These are phyloP conservation scores for Xanthoconium stramineum DNA, from an alignment of 768 basidiomycete species.

Conservation along the genomic window DNA sequence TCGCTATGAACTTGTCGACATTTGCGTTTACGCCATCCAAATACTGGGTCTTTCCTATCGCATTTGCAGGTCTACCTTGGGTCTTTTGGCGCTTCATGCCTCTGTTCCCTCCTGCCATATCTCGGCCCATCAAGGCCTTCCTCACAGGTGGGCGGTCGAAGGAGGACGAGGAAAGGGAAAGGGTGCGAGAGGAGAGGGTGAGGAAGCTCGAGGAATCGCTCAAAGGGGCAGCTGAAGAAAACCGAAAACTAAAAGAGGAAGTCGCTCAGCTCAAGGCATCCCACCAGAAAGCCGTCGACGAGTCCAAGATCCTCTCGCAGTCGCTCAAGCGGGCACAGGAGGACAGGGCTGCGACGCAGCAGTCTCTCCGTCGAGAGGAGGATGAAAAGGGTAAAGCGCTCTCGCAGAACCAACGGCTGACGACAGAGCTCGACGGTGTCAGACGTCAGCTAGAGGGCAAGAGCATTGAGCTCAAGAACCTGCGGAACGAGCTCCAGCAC, in stretches of 20 bases:
- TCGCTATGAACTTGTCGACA: conserved; percentile 30
- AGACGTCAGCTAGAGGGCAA: conserved; percentile 24
- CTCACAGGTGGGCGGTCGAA: conserved; percentile 6
- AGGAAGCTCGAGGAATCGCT: conserved; percentile 17
- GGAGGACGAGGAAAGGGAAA: conserved; percentile 22
- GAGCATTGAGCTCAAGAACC: conserved; percentile 24
- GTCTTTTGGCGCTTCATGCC: conserved; percentile 20
- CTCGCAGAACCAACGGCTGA: conserved; percentile 13
- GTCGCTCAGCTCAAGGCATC: conserved; percentile 6
- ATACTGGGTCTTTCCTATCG: conserved; percentile 27
- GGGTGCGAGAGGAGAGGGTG: conserved; percentile 8
- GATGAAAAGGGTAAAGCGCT: conserved; percentile 17
- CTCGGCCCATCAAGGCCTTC: neutral
- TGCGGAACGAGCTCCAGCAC: conserved; percentile 27
- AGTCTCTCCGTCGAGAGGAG: conserved; percentile 20
- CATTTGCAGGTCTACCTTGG: conserved; percentile 27
- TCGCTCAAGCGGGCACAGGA: conserved; percentile 20
- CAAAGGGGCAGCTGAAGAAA: conserved; percentile 11
- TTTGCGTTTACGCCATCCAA: conserved; percentile 26
- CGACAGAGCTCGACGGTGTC: conserved; percentile 11
- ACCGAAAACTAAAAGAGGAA: conserved; percentile 18
- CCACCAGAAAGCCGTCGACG: conserved; percentile 7
- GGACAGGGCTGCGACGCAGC: conserved; percentile 13
- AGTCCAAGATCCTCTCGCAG: conserved; percentile 10
- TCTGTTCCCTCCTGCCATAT: neutral